These are phyloP conservation scores for Didymella pomorum DNA, from an alignment of 2,329 filamentous ascomycete species.

Conservation along the genomic window DNA sequence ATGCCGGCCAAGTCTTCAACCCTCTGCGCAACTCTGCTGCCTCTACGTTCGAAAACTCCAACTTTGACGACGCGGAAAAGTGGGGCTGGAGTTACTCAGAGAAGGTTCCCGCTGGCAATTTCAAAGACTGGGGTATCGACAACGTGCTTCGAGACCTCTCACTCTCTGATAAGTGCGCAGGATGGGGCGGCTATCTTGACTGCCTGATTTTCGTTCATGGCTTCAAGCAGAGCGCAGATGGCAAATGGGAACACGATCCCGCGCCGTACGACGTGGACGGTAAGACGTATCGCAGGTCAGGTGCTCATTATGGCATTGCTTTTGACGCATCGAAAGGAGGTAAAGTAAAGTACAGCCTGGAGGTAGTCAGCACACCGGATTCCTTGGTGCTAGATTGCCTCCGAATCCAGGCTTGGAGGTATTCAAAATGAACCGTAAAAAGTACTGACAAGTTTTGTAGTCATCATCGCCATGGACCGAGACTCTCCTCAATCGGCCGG, in stretches of 20 bases:
- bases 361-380: not conserved
- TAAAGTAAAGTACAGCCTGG: too few relatives aligned
- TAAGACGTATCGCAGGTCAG: conserved; percentile 2
- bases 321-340: not conserved
- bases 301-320: conserved; percentile 7
- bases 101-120: not conserved
- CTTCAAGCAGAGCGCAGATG: not conserved
- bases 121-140: conserved; percentile 10
- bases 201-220: conserved; percentile 8
- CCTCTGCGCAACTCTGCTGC: conserved; percentile 4
- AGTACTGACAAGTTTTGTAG: not conserved
- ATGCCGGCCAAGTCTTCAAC: conserved; percentile 6
- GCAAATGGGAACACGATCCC: not conserved
- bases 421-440: too few relatives aligned
- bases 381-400: not conserved
- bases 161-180: not conserved
- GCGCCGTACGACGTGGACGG: conserved; percentile 1
- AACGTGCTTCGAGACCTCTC: not conserved
- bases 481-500: conserved; percentile 5
- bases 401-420: too few relatives aligned
- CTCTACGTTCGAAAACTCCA: not conserved
- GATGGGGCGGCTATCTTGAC: conserved; percentile 2
- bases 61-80: not conserved
- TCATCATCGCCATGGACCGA: conserved; percentile 13
- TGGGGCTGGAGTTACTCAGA: conserved; percentile 5